Evolutionary conservation across 2,329 filamentous ascomycete species (phyloP).

Genomic region (Pseudogymnoascus sp.): DNA sequence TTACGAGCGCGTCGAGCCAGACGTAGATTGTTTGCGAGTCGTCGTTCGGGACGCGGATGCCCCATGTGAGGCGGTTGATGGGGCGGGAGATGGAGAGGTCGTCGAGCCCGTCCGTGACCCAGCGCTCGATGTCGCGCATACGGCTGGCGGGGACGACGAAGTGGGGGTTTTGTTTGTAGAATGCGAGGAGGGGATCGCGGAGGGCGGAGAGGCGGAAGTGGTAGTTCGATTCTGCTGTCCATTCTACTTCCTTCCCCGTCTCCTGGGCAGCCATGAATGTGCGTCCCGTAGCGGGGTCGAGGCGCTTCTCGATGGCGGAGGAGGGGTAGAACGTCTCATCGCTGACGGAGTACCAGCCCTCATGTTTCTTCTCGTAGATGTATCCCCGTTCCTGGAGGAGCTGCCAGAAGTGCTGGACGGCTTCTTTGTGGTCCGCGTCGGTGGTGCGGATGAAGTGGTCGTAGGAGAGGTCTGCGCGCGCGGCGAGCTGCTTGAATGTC

Average conservation of each 20-base stretch:
- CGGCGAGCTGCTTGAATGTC: constrained; percentile 69
- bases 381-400: constrained; percentile 66
- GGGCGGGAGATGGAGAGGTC: constrained; percentile 89
- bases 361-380: constrained; percentile 78
- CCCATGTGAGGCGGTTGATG: constrained; percentile 70
- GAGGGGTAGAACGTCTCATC: constrained; percentile 95
- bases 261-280: constrained; percentile 78
- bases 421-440: constrained; percentile 69
- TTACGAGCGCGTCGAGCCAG: constrained; percentile 92
- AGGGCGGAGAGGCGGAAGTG: constrained; percentile 87
- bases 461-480: constrained; percentile 60
- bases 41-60: constrained; percentile 81
- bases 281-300: constrained; percentile 73
- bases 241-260: constrained; percentile 89
- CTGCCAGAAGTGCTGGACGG: constrained; percentile 85
- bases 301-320: constrained; percentile 60
- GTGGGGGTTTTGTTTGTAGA: constrained; percentile 68
- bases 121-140: constrained; percentile 70
- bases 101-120: constrained; percentile 68
- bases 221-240: constrained; percentile 88
- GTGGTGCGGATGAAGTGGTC: constrained; percentile 93
- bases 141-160: constrained; percentile 68
- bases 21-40: constrained; percentile 88
- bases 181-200: constrained; percentile 65
- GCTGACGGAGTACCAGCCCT: constrained; percentile 94